phyloP scores from a whole-genome alignment of 345 rosid species.

The Gossypium arboreum region DNA sequence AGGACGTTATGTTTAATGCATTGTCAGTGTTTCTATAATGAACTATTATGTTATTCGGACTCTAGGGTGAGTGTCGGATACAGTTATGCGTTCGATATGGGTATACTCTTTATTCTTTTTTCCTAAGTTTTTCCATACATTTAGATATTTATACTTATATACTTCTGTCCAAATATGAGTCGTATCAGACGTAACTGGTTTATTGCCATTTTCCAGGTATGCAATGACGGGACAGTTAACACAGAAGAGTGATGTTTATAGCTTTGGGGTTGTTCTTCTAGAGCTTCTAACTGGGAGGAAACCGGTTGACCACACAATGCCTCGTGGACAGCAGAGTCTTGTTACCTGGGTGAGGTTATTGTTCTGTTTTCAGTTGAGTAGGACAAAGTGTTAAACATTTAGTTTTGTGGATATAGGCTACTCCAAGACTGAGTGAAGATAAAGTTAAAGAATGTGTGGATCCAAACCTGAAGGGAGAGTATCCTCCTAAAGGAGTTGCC shows the following conservation, averaged over 20 bases:
- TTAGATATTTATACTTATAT: too few species aligned
- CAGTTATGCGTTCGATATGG: too few species aligned
- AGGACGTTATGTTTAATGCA: background rate
- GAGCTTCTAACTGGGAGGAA: slow-evolving; percentile 97
- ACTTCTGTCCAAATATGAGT: too few species aligned
- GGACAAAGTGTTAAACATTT: background rate
- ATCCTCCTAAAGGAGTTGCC: slow-evolving; percentile 95
- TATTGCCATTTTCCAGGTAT: slow-evolving; percentile 46
- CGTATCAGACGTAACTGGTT: background rate
- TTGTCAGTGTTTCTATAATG: background rate
- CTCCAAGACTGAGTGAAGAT: slow-evolving; percentile 97
- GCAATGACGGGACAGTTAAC: slow-evolving; percentile 99
- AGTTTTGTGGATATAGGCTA: slow-evolving; percentile 44
- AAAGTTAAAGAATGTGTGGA: slow-evolving; percentile 97
- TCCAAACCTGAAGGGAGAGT: slow-evolving; percentile 90
- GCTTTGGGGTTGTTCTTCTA: slow-evolving; percentile 96
- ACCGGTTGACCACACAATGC: slow-evolving; percentile 99
- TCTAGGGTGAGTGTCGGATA: too few species aligned
- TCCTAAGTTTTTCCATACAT: too few species aligned
- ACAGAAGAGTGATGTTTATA: slow-evolving; percentile 96
- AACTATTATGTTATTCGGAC: too few species aligned
- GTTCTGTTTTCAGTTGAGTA: background rate
- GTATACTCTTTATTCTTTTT: too few species aligned
- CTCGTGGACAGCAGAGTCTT: slow-evolving; percentile 96
- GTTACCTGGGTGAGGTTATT: slow-evolving; percentile 80